Conservation (phyloP, 805 yeast species). For the Yarrowia osloensis region DNA sequence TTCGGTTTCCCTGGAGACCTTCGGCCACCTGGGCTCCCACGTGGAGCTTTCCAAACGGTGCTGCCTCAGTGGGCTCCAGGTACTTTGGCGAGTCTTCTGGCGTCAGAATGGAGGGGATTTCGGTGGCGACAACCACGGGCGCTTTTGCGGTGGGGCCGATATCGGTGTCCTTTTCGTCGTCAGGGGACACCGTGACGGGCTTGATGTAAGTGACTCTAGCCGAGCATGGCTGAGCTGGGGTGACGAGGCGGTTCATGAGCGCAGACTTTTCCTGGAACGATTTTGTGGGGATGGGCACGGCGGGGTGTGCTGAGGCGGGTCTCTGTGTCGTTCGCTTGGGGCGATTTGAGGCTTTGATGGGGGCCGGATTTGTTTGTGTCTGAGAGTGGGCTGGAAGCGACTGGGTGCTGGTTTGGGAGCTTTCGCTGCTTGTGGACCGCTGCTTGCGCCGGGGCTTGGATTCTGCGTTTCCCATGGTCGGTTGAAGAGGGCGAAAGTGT, state of each 20-base stretch:
- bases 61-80: conserved; percentile 13
- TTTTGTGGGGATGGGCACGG: conserved; percentile 23
- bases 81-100: conserved; percentile 28
- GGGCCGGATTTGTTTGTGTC: neutral
- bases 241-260: conserved; percentile 10
- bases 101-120: conserved; percentile 6
- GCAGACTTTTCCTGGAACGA: conserved; percentile 22
- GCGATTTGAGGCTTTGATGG: conserved; percentile 9
- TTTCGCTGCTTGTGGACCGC: conserved; percentile 15
- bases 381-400: neutral
- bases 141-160: neutral
- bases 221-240: conserved; percentile 16
- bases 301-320: conserved; percentile 20
- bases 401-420: conserved; percentile 1
- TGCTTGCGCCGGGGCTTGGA: conserved; percentile 25
- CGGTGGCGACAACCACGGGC: conserved; percentile 7
- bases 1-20: conserved; percentile 17
- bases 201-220: conserved; percentile 21
- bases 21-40: conserved; percentile 18
- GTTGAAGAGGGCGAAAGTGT: neutral
- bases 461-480: conserved; percentile 23
- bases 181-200: conserved; percentile 11
- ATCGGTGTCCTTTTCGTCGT: conserved; percentile 2
- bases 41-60: conserved; percentile 17
- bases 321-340: neutral